Base-by-base conservation (phyloP, 768 basidiomycete species). In the Leccinum subgranulosum region DNA sequence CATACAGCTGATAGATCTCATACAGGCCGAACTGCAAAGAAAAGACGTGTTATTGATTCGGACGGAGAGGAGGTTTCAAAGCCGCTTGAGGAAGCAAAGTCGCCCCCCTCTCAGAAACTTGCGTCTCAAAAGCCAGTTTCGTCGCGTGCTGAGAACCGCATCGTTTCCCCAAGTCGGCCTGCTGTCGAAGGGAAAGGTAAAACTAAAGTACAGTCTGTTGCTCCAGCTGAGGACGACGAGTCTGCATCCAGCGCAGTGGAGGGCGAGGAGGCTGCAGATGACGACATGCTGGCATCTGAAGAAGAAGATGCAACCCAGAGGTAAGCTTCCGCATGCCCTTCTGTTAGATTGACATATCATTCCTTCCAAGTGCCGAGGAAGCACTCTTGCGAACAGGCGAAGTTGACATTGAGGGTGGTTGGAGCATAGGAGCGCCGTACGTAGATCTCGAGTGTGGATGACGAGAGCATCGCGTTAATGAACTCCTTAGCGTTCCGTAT, bases 391-490 rank as follows among this genome's bases (percentile, higher is more conserved):
- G 80, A 62, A 81, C 75, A 48, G 70, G 77, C 19, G 86, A 91
- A 39, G 87, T 92, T n/a, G 90, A 92, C 68, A 76, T 92, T 27
- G 76, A 82, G 52, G 87, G 87, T 19, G 88, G 88, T 17, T 92
- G 95, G 95, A 88, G 91, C 76, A 76, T 76, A 25, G 94, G 93
- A 12, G 77, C 88, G 62, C 84, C 92, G 94, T 95, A 68, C 64
- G 92, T 80, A 6, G 53, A 36, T 43, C 47, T n/a, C 41, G 11
- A 39, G 15, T 9, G 2, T 15, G 47, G 14, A 43, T n/a, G 6
- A 12, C 5, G 21, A 34, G 15, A 11, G 31, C 36, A 21, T 36
- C 27, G 21, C 7, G 27, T 47, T 59, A 47, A 61, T 54, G 45
- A 3, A 27, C 34, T 28, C 27, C 6, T 10, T 27, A 98, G 95